These are phyloP conservation scores for Babesia ovata DNA, from an alignment of 169 alveolate species.

Conservation along the genomic window DNA sequence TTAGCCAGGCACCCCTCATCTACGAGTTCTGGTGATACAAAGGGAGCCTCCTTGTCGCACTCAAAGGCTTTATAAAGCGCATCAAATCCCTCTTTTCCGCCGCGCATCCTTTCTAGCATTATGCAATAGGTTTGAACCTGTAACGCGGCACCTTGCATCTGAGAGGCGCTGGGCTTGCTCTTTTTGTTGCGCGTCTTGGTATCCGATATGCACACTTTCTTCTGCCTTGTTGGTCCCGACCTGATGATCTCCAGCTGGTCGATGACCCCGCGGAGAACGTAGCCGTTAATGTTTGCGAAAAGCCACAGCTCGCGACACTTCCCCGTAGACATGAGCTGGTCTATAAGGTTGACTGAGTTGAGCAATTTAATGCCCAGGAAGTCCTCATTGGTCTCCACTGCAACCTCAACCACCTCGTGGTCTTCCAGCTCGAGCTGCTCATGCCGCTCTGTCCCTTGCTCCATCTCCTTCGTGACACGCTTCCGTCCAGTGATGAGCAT, in stretches of 20 bases:
- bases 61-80: slow-evolving; percentile 68
- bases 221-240: slow-evolving; percentile 35
- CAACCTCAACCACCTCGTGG: slow-evolving; percentile 77
- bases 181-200: slow-evolving; percentile 76
- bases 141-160: slow-evolving; percentile 75
- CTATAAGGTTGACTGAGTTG: slow-evolving; percentile 71
- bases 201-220: slow-evolving; percentile 72
- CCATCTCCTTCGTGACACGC: slow-evolving; percentile 79
- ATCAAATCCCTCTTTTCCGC: slow-evolving; percentile 66
- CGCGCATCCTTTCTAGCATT: slow-evolving; percentile 66
- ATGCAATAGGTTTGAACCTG: slow-evolving; percentile 80
- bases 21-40: slow-evolving; percentile 67
- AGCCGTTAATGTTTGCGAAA: slow-evolving; percentile 69
- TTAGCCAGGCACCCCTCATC: slow-evolving; percentile 70
- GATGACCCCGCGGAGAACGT: slow-evolving; percentile 77
- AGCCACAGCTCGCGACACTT: slow-evolving; percentile 83
- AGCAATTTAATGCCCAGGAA: slow-evolving; percentile 75
- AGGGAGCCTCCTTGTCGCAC: slow-evolving; percentile 72
- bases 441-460: slow-evolving; percentile 77
- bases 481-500: slow-evolving; percentile 75
- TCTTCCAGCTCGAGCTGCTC: slow-evolving; percentile 80
- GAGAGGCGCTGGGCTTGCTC: slow-evolving; percentile 72
- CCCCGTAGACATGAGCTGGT: slow-evolving; percentile 67
- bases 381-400: slow-evolving; percentile 77
- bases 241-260: slow-evolving; percentile 75